phyloP scores from a whole-genome alignment of 257 asterid genomes.

The Solanum clarkiae region DNA sequence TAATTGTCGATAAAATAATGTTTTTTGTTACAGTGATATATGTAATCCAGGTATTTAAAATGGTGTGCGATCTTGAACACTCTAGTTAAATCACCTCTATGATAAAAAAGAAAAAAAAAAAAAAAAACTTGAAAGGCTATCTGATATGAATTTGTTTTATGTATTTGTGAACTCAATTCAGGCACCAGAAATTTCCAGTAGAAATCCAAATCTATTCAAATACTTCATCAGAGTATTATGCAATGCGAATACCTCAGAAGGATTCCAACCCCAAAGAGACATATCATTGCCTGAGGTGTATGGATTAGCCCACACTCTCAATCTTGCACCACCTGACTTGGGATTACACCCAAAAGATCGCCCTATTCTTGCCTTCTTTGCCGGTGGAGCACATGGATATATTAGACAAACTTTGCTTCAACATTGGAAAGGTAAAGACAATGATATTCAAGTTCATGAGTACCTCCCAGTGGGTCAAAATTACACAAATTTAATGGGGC shows the following conservation, averaged over 20 bases:
- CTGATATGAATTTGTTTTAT: too few relatives aligned
- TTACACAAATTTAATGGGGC: slow-evolving; percentile 31
- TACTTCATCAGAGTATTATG: slow-evolving; percentile 13
- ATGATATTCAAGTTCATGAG: slow-evolving; percentile 16
- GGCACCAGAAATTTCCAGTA: slow-evolving; percentile 8
- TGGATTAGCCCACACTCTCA: not conserved
- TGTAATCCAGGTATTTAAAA: too few relatives aligned
- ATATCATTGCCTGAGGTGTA: slow-evolving; percentile 4
- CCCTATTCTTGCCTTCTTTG: slow-evolving; percentile 8
- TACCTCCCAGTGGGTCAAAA: slow-evolving; percentile 16
- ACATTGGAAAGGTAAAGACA: slow-evolving; percentile 14
- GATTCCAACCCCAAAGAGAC: slow-evolving; percentile 11
- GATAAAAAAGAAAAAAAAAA: not conserved
- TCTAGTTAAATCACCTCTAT: not conserved
- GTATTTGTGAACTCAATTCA: not conserved
- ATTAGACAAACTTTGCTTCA: not conserved
- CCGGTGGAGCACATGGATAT: slow-evolving; percentile 16
- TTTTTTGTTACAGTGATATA: too few relatives aligned
- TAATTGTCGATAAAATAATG: too few relatives aligned
- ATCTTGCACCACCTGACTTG: not conserved
- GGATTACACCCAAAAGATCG: slow-evolving; percentile 6
- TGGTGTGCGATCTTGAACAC: not conserved
- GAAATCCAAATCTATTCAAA: slow-evolving; percentile 2
- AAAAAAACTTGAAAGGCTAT: not conserved
- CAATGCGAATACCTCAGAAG: slow-evolving; percentile 17